Percentiles rank a stretch among this genome's conserved stretches.
Conservation (phyloP, 192 early-diverging fungal genomes). For the Paraglomus brasilianum region DNA sequence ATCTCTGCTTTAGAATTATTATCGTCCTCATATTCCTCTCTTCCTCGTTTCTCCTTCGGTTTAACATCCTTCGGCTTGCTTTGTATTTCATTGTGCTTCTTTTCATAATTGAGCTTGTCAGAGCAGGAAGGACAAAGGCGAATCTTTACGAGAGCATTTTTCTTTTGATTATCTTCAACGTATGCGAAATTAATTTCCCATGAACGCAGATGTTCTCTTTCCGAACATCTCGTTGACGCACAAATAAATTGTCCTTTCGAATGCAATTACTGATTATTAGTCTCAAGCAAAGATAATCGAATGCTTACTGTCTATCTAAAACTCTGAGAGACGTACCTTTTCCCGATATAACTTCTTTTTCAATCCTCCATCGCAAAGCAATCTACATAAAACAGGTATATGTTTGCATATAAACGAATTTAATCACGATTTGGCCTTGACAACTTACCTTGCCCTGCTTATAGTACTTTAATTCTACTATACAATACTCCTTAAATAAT, state of each 20-base stretch:
- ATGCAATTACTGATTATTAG: not conserved
- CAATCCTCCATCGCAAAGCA: slow-evolving; percentile 70
- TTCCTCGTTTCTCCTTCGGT: not conserved
- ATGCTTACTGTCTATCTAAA: too few species aligned
- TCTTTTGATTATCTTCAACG: slow-evolving; percentile 65
- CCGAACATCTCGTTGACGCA: slow-evolving; percentile 56
- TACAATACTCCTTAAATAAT: slow-evolving; percentile 82
- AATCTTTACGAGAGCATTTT: slow-evolving; percentile 82
- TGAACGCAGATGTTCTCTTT: slow-evolving; percentile 50
- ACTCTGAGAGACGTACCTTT: slow-evolving; percentile 65
- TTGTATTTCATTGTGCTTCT: slow-evolving; percentile 42
- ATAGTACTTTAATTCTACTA: slow-evolving; percentile 70
- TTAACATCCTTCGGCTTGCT: not conserved
- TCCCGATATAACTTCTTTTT: slow-evolving; percentile 63
- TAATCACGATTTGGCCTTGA: not conserved
- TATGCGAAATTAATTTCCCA: slow-evolving; percentile 91
- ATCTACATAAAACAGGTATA: slow-evolving; percentile 34
- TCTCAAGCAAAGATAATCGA: too few species aligned
- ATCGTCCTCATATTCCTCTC: not conserved
- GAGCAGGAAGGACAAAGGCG: slow-evolving; percentile 72
- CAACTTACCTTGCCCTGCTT: slow-evolving; percentile 59
- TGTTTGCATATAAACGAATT: not conserved
- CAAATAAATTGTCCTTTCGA: slow-evolving; percentile 69
- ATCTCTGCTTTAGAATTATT: too few species aligned
- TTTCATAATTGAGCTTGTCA: slow-evolving; percentile 72